Conservation (phyloP, 2,329 filamentous ascomycete genomes). For the Trichoderma asperellum region DNA sequence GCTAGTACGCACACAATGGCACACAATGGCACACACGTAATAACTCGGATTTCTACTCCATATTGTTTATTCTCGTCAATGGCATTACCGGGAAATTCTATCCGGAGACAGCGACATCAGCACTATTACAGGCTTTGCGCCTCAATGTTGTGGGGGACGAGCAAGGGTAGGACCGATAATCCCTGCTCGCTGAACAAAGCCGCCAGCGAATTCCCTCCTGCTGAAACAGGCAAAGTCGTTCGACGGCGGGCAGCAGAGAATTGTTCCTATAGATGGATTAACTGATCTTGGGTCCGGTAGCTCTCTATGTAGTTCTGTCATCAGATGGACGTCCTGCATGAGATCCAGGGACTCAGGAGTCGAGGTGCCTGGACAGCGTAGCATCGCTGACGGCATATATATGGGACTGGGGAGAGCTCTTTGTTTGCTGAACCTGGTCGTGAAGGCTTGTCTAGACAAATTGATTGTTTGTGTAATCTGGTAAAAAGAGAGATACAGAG, state of each 20-base stretch:
- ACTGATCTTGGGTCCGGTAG: conserved; percentile 3
- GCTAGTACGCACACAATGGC: not conserved
- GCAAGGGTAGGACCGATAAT: conserved; percentile 26
- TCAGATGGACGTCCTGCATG: not conserved
- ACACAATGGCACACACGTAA: not conserved
- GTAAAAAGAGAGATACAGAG: not conserved
- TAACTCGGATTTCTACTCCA: not conserved
- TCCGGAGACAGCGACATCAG: conserved; percentile 11
- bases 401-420: conserved; percentile 4
- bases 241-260: not conserved
- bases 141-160: conserved; percentile 21
- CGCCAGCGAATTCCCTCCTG: conserved; percentile 2
- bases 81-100: conserved; percentile 7
- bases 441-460: not conserved
- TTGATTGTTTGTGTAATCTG: not conserved
- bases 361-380: conserved; percentile 13
- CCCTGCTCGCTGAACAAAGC: not conserved
- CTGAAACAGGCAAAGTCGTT: conserved; percentile 19
- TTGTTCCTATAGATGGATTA: conserved; percentile 29
- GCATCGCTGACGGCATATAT: conserved; percentile 25
- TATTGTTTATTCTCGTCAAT: not conserved
- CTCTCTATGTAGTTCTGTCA: not conserved
- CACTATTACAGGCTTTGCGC: not conserved
- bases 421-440: not conserved
- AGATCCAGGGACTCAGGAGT: conserved; percentile 17